Conservation (phyloP, 148 eudicot genomes). For the Rhododendron ovatum region DNA sequence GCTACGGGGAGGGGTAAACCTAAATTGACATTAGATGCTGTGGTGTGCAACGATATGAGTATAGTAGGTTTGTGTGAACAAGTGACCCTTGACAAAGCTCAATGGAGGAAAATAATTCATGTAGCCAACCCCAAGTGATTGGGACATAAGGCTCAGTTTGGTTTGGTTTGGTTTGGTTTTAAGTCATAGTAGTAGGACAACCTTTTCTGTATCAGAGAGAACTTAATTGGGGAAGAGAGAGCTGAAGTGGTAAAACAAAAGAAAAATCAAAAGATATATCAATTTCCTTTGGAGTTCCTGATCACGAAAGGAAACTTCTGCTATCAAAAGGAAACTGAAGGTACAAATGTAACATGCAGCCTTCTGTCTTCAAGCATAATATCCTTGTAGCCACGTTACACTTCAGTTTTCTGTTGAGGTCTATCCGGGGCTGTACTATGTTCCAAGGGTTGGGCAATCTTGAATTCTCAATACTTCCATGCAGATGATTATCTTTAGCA, state of each 20-base stretch:
- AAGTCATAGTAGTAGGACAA: not conserved
- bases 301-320: not conserved
- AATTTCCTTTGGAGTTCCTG: not conserved
- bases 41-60: too few species aligned
- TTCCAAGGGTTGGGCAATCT: not conserved
- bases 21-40: too few species aligned
- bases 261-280: not conserved
- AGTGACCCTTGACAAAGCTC: too few species aligned
- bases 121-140: too few species aligned
- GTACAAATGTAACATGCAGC: not conserved
- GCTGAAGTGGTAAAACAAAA: not conserved
- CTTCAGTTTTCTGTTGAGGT: too few species aligned
- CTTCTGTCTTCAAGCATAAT: not conserved
- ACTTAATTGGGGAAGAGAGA: not conserved
- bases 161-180: too few species aligned
- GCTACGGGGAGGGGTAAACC: too few species aligned
- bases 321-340: slow-evolving; percentile 1
- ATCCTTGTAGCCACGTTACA: not conserved
- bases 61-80: too few species aligned
- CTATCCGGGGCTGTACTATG: not conserved
- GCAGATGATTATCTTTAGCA: not conserved
- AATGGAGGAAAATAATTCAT: too few species aligned
- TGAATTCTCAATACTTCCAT: not conserved
- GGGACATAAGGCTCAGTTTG: too few species aligned
- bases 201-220: not conserved